These are phyloP conservation scores for Ceratobasidium sp. DNA, from an alignment of 1,284 basidiomycete species.

Conservation along the genomic window DNA sequence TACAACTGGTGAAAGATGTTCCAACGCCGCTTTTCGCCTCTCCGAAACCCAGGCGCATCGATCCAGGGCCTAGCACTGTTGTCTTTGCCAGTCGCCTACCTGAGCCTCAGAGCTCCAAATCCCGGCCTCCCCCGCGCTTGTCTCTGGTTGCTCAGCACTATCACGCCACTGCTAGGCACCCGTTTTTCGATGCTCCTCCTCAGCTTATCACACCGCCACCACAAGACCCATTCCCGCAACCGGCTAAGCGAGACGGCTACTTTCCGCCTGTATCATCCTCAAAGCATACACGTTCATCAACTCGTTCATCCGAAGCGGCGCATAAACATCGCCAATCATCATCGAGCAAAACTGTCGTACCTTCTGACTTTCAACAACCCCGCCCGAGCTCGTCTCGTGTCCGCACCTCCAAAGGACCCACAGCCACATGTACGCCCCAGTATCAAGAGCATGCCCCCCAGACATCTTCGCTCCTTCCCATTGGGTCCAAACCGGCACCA, in stretches of 20 bases:
- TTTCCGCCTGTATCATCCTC: constrained; percentile 19
- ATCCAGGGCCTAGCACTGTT: constrained; percentile 2
- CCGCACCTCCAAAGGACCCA: neutral
- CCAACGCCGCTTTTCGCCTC: constrained; percentile 10
- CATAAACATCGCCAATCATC: neutral
- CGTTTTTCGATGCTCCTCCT: constrained; percentile 23
- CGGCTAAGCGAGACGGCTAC: constrained; percentile 15
- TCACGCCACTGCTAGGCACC: constrained; percentile 23
- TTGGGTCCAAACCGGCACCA: neutral
- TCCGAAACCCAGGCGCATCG: neutral
- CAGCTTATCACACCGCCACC: constrained; percentile 22
- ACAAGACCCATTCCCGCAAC: constrained; percentile 13
- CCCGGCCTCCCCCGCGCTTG: constrained; percentile 14
- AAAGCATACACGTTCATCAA: neutral
- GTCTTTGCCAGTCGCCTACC: constrained; percentile 14
- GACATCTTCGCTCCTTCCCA: neutral
- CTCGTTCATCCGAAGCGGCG: neutral
- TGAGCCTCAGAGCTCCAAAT: neutral
- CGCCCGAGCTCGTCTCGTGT: neutral
- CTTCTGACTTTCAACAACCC: constrained; percentile 3
- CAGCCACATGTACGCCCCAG: neutral
- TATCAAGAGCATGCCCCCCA: neutral
- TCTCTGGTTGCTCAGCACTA: constrained; percentile 32
- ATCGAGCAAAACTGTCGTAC: neutral
- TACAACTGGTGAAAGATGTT: constrained; percentile 8